Conservation (phyloP, 306 rosid species). For the Ormosia emarginata region DNA sequence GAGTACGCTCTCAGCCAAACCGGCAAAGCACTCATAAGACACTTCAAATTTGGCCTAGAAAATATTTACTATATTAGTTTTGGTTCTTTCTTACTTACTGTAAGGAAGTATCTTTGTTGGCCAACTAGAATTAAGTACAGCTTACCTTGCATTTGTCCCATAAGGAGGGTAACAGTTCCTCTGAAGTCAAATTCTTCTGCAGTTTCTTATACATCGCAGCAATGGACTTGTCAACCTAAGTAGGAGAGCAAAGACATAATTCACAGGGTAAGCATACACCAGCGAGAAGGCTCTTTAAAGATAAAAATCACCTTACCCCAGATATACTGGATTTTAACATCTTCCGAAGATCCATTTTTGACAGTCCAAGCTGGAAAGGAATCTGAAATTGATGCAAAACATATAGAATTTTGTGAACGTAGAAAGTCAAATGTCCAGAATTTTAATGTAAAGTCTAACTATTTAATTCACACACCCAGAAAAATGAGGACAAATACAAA, state of each 20-base stretch:
- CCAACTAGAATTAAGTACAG: background rate
- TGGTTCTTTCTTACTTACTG: background rate
- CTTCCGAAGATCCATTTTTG: slow-evolving; percentile 90
- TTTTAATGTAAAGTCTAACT: slow-evolving; percentile 11
- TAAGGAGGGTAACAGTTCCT: slow-evolving; percentile 87
- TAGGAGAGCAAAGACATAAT: slow-evolving; percentile 16
- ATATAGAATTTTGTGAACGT: background rate
- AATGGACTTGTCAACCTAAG: slow-evolving; percentile 86
- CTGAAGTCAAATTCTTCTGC: slow-evolving; percentile 93
- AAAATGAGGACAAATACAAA: background rate
- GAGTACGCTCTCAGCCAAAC: background rate
- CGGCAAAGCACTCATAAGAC: background rate
- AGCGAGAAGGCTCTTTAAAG: background rate
- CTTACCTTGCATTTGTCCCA: slow-evolving; percentile 99
- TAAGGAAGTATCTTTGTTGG: background rate
- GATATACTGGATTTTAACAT: slow-evolving; percentile 84
- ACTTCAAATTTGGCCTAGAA: background rate
- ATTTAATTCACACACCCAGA: background rate
- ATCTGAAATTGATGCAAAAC: slow-evolving; percentile 59
- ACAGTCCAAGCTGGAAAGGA: slow-evolving; percentile 96
- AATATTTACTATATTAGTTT: background rate
- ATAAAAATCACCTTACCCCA: slow-evolving; percentile 56
- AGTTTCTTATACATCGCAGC: slow-evolving; percentile 82
- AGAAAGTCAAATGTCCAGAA: background rate
- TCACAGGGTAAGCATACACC: background rate